Conservation (phyloP, 2,329 filamentous ascomycete species). For the Colletotrichum incanum region DNA sequence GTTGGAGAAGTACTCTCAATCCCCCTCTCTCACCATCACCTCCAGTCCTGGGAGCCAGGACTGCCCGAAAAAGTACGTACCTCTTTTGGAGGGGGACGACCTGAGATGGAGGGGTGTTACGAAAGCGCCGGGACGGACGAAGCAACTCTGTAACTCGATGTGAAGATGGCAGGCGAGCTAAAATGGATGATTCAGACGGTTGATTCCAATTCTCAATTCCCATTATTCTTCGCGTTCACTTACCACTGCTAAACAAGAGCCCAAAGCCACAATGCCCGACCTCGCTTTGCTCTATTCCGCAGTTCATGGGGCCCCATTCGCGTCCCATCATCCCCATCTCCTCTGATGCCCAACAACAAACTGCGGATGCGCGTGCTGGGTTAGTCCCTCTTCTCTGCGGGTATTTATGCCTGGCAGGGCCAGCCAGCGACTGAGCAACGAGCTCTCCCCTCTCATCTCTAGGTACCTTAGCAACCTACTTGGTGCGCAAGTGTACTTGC, state of each 20-base stretch:
- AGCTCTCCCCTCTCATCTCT: not conserved
- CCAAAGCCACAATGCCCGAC: not conserved
- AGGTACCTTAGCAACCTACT: not conserved
- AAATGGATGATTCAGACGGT: conserved; percentile 19
- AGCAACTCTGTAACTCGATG: conserved; percentile 39
- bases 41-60: not conserved
- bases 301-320: not conserved
- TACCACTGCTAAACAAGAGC: not conserved
- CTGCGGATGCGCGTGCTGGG: conserved; percentile 17
- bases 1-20: not conserved
- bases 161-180: conserved; percentile 40
- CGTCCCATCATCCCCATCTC: conserved; percentile 5
- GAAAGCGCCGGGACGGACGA: conserved; percentile 32
- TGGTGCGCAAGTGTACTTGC: not conserved
- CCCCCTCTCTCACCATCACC: not conserved
- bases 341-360: conserved; percentile 24
- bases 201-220: conserved; percentile 4
- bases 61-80: not conserved
- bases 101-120: conserved; percentile 36
- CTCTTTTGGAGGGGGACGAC: conserved; percentile 15
- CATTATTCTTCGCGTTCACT: not conserved
- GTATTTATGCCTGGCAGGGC: conserved; percentile 10
- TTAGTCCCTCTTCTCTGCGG: conserved; percentile 2
- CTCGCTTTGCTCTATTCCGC: not conserved
- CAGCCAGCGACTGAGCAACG: not conserved